These are phyloP conservation scores for Calonectria naviculata DNA, from an alignment of 2,329 filamentous ascomycete species.

Conservation along the genomic window DNA sequence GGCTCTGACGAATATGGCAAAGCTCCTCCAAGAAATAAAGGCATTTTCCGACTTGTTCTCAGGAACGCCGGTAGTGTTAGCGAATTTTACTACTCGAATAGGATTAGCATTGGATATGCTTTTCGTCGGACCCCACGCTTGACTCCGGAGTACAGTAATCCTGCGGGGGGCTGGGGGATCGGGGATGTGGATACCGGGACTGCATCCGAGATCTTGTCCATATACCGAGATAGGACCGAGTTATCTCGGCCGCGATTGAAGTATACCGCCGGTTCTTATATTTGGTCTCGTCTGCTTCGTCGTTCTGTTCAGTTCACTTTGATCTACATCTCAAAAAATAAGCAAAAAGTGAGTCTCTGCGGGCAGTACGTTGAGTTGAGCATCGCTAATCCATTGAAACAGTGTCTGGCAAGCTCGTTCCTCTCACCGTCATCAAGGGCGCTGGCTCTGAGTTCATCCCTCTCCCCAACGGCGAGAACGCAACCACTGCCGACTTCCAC, in stretches of 20 bases:
- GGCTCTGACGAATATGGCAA: not conserved
- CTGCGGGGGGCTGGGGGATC: not conserved
- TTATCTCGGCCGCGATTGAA: not conserved
- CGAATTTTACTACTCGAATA: not conserved
- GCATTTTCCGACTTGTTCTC: not conserved
- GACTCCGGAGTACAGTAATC: not conserved
- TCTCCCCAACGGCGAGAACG: conserved; percentile 36
- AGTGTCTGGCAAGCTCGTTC: conserved; percentile 36
- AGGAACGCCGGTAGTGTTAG: not conserved
- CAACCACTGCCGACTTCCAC: conserved; percentile 38
- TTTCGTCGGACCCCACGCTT: not conserved
- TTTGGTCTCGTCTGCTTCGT: not conserved
- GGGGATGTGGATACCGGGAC: conserved; percentile 1
- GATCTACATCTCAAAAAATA: not conserved
- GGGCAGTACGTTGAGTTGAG: not conserved
- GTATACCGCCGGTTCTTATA: not conserved
- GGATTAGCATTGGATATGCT: not conserved
- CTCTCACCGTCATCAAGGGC: conserved; percentile 40
- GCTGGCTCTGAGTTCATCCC: conserved; percentile 39
- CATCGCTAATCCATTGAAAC: not conserved
- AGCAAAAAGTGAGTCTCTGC: not conserved
- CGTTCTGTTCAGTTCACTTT: not conserved
- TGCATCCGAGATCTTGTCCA: not conserved
- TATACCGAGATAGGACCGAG: not conserved
- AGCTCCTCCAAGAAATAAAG: not conserved